Evolutionary conservation across 2,329 filamentous ascomycete species (phyloP).

Genomic region (Neofusicoccum laricinum): DNA sequence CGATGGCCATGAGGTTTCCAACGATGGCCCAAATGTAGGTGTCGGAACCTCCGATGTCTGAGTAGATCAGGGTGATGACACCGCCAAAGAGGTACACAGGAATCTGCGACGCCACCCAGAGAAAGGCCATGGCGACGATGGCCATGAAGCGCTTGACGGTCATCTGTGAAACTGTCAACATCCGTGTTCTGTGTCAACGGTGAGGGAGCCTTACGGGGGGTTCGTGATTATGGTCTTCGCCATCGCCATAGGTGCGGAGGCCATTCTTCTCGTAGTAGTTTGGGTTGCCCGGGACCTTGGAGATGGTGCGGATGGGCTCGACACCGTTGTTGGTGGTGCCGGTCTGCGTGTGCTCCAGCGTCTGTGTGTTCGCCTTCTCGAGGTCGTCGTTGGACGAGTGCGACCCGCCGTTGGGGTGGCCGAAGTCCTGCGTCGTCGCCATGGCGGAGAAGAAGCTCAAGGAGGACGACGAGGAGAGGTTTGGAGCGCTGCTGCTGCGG

Average conservation of each 20-base stretch:
- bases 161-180: slow-evolving; percentile 40
- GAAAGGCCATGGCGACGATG: slow-evolving; percentile 57
- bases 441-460: not conserved
- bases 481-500: not conserved
- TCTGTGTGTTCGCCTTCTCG: slow-evolving; percentile 1
- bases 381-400: slow-evolving; percentile 5
- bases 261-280: slow-evolving; percentile 47
- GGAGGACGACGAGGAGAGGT: not conserved
- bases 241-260: slow-evolving; percentile 46
- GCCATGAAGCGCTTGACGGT: slow-evolving; percentile 52
- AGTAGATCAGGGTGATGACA: slow-evolving; percentile 52
- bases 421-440: not conserved
- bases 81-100: slow-evolving; percentile 49
- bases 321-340: slow-evolving; percentile 16
- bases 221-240: slow-evolving; percentile 47
- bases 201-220: slow-evolving; percentile 35
- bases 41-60: slow-evolving; percentile 58
- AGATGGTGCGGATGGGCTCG: slow-evolving; percentile 32
- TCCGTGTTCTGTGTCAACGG: not conserved
- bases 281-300: slow-evolving; percentile 31
- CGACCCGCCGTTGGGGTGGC: not conserved
- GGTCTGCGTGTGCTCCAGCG: not conserved
- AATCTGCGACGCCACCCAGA: slow-evolving; percentile 61
- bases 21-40: slow-evolving; percentile 57
- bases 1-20: slow-evolving; percentile 55